A percentile compares a stretch with the other conserved stretches of the same genome.
phyloP scores from a whole-genome alignment of 108 stramenopile genomes.

The Stephanodiscus triporus region DNA sequence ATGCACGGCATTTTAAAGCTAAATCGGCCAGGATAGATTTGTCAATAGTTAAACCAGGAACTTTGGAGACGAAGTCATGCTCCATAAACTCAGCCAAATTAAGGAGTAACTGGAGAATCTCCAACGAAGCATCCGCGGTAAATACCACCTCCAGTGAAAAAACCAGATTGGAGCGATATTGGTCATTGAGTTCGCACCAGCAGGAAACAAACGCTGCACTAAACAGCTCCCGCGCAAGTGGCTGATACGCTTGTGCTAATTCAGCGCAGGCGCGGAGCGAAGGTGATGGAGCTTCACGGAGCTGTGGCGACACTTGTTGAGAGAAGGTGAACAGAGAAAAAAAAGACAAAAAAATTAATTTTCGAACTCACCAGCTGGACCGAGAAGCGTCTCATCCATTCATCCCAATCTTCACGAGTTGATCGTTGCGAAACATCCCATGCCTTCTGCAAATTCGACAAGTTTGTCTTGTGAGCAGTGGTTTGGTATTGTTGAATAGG shows the following conservation, averaged over 20 bases:
- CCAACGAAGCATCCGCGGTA: conserved; percentile 73
- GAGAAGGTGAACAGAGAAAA: too few species aligned
- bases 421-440: conserved; percentile 93
- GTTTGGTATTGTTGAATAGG: conserved; percentile 38
- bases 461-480: conserved; percentile 55
- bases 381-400: conserved; percentile 94
- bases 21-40: conserved; percentile 88
- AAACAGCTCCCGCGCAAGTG: conserved; percentile 94
- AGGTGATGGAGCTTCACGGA: conserved; percentile 95
- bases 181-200: conserved; percentile 88
- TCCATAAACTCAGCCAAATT: conserved; percentile 99
- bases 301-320: too few species aligned
- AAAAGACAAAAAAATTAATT: too few species aligned
- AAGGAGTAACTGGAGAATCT: conserved; percentile 93
- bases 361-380: too few species aligned
- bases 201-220: conserved; percentile 97
- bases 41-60: conserved; percentile 91
- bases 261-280: conserved; percentile 91
- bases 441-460: conserved; percentile 82
- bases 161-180: conserved; percentile 77
- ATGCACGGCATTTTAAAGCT: conserved; percentile 95
- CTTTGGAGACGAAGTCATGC: conserved; percentile 71
- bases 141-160: conserved; percentile 88
- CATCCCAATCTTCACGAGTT: conserved; percentile 95
- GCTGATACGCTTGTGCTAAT: conserved; percentile 94